phyloP scores from a whole-genome alignment of 2,329 filamentous ascomycete genomes.

The Fusarium sp. region DNA sequence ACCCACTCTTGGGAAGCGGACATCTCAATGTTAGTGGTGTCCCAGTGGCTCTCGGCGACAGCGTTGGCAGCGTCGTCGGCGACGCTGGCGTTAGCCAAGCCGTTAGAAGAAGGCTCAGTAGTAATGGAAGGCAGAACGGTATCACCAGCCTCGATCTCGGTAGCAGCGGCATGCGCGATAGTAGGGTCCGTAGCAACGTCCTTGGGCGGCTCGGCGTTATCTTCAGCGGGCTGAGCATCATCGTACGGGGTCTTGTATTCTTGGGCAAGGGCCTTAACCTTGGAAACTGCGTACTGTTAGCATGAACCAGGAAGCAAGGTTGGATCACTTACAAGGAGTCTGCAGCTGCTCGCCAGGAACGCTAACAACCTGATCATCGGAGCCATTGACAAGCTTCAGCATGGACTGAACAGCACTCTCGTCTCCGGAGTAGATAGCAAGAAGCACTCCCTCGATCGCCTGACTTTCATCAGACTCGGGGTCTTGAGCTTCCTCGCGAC shows the following conservation, averaged over 20 bases:
- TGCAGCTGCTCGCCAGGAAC: slow-evolving; percentile 73
- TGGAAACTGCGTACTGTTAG: slow-evolving; percentile 50
- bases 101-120: slow-evolving; percentile 54
- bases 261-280: slow-evolving; percentile 59
- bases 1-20: slow-evolving; percentile 77
- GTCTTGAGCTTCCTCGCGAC: slow-evolving; percentile 76
- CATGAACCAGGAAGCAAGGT: neutral
- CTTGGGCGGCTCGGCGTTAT: slow-evolving; percentile 51
- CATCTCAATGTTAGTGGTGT: slow-evolving; percentile 59
- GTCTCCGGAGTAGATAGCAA: slow-evolving; percentile 83
- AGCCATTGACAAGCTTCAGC: slow-evolving; percentile 80
- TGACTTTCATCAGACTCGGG: slow-evolving; percentile 77
- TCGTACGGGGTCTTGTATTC: slow-evolving; percentile 64
- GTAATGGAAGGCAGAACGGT: slow-evolving; percentile 53
- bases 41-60: slow-evolving; percentile 76
- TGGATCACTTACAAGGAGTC: slow-evolving; percentile 76
- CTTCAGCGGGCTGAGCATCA: slow-evolving; percentile 49
- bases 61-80: slow-evolving; percentile 67
- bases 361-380: slow-evolving; percentile 73
- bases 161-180: slow-evolving; percentile 73
- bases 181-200: slow-evolving; percentile 70
- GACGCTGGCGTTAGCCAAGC: slow-evolving; percentile 64
- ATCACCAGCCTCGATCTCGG: slow-evolving; percentile 70
- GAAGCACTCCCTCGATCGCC: slow-evolving; percentile 82
- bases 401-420: slow-evolving; percentile 79